Base-by-base conservation (phyloP, 179 eudicot species). In the Beta lomatogona region DNA sequence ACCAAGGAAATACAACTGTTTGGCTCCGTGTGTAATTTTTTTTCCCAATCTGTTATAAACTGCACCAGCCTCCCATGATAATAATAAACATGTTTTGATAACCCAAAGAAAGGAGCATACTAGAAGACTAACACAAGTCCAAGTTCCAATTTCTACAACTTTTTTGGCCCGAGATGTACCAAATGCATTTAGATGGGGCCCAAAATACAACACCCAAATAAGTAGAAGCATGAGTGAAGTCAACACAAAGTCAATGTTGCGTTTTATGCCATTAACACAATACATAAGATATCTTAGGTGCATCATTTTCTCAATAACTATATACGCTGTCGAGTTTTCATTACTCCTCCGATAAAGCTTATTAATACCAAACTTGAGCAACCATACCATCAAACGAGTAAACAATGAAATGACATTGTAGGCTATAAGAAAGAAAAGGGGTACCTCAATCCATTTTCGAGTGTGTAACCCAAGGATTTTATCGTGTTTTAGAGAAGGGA, bases 351-450 rank as follows among this genome's bases (percentile, higher is more conserved):
- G 12, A 54, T 54, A n/a, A 19, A 25, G 21, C 1, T 31, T 1
- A 2, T 52, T 50, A 6, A 18, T 1, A 10, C 64, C 28, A 8
- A 64, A 5, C 19, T 14, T 19, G 64, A 31, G 21, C 68, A 76
- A 41, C 65, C 71, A 80, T 18, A 70, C 83, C 6, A 80, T 48
- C 41, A 80, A 1, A 59, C 64, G 74, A 16, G 78, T 80, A 25
- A 41, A 19, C 44, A 80, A n/a, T 22, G 78, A 41, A 8, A 80
- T 65, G 15, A 21, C 6, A 36, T 80, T 50, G 14, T 80, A 60
- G 9, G 61, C 54, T 8, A 80, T 31, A 4, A 80, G 55, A 0
- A 66, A 59, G 4, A 65, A 58, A 2, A 66, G 53, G 15, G 25
- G 19, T 0, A 21, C 73, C 65, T 65, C 25, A 16, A 80, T 41